Evolutionary conservation across 2,329 filamentous ascomycete species (phyloP).

Genomic region (Diaporthe amygdali): DNA sequence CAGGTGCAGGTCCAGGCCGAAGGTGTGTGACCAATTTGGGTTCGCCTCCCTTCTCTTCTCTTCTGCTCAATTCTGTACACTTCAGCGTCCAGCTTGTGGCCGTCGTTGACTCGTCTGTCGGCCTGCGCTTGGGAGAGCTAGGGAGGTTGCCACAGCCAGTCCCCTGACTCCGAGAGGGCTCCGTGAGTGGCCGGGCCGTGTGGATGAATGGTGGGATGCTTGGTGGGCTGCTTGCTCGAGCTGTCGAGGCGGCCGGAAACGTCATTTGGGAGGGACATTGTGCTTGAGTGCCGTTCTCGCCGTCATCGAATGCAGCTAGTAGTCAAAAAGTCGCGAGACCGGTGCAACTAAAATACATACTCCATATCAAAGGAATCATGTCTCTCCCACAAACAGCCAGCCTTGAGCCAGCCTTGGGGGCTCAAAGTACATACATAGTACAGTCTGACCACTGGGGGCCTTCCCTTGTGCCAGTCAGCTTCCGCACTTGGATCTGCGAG

Average conservation of each 20-base stretch:
- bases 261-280: not conserved
- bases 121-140: not conserved
- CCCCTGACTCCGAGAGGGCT: not conserved
- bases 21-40: no score
- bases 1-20: no score
- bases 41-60: not conserved
- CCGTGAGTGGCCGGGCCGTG: not conserved
- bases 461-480: not conserved
- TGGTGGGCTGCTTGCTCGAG: not conserved
- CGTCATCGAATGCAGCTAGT: not conserved
- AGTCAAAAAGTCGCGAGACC: not conserved
- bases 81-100: not conserved
- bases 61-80: not conserved
- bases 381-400: not conserved
- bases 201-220: not conserved
- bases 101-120: conserved; percentile 1
- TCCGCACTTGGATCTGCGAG: not conserved
- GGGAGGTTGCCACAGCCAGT: conserved; percentile 4
- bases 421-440: not conserved
- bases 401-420: not conserved
- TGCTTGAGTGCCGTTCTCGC: not conserved
- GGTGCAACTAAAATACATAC: not conserved
- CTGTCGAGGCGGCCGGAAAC: not conserved
- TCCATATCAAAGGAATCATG: not conserved
- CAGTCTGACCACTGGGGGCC: not conserved